These are phyloP conservation scores for Sphagnum contortum DNA, from an alignment of 225 moss, liverwort and hornwort species.

Conservation along the genomic window DNA sequence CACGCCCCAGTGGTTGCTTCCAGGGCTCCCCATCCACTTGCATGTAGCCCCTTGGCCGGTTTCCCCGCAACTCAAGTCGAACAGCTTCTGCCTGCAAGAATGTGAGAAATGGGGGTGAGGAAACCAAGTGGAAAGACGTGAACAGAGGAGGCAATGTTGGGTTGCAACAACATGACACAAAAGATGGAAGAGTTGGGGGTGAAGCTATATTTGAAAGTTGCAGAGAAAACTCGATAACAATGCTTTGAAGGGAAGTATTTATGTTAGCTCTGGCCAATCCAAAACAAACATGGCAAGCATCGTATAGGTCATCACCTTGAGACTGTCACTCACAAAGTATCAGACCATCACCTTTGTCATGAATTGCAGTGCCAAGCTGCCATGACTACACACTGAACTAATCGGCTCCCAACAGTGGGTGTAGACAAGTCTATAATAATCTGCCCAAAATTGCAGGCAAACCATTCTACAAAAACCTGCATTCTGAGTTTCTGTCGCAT, in stretches of 20 bases:
- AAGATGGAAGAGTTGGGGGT: background rate
- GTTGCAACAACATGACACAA: background rate
- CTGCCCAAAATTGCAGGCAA: too few species aligned
- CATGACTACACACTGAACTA: too few species aligned
- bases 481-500: too few species aligned
- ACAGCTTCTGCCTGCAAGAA: conserved; percentile 8
- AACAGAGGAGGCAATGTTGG: too few species aligned
- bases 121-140: too few species aligned
- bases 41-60: conserved; percentile 9
- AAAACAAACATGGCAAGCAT: background rate
- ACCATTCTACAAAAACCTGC: too few species aligned
- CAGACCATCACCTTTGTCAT: too few species aligned
- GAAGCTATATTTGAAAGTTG: background rate
- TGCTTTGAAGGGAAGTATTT: background rate
- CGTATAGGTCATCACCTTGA: too few species aligned
- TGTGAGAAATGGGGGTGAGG: background rate
- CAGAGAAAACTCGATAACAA: background rate
- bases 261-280: background rate
- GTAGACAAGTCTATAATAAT: too few species aligned
- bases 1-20: conserved; percentile 9
- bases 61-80: conserved; percentile 11
- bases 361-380: too few species aligned
- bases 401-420: too few species aligned
- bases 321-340: too few species aligned
- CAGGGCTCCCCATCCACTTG: conserved; percentile 18